phyloP scores from a whole-genome alignment of 2,329 filamentous ascomycete genomes.

The Penicillium sp. region DNA sequence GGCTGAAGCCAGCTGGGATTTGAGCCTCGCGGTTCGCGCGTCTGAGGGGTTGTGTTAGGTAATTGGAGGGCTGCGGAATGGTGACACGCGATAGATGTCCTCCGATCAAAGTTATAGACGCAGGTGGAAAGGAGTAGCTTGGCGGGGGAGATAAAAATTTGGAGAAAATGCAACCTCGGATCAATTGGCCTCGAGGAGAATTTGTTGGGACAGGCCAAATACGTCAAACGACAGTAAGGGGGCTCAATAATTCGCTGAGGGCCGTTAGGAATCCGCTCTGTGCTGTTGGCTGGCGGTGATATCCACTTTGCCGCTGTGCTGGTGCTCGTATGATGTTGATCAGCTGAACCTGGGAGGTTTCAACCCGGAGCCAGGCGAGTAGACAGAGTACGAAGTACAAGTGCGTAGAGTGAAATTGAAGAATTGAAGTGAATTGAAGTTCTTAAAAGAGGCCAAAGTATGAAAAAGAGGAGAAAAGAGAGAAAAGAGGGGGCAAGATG shows the following conservation, averaged over 20 bases:
- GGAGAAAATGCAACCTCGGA: not conserved
- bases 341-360: not conserved
- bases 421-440: not conserved
- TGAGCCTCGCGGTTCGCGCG: not conserved
- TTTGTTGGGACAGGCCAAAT: not conserved
- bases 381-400: no score
- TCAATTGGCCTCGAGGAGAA: not conserved
- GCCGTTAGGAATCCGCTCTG: conserved; percentile 5
- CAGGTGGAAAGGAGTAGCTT: not conserved
- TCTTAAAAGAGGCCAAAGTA: not conserved
- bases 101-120: not conserved
- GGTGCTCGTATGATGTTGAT: not conserved
- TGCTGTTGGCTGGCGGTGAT: conserved; percentile 3
- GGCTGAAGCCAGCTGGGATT: not conserved
- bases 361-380: not conserved
- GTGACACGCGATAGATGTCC: not conserved
- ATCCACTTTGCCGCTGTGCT: conserved; percentile 1
- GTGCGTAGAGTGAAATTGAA: not conserved
- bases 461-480: not conserved
- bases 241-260: conserved; percentile 3
- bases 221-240: not conserved
- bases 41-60: not conserved
- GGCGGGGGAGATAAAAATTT: not conserved
- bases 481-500: not conserved
- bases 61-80: not conserved